phyloP scores from a whole-genome alignment of 2,329 filamentous ascomycete genomes.

The Fusarium sp. region DNA sequence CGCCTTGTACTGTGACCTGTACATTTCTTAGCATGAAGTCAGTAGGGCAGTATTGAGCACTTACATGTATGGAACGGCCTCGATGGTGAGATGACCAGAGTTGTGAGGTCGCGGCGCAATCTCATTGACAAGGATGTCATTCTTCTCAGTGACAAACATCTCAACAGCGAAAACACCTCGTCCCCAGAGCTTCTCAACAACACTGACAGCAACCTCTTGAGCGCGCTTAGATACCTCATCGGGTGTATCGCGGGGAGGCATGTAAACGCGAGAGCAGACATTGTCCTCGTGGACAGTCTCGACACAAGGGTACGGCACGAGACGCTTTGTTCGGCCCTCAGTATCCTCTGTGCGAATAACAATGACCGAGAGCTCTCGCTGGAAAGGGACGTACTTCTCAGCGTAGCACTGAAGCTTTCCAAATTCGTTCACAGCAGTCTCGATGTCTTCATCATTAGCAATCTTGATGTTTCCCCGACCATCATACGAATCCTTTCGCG shows the following conservation, averaged over 20 bases:
- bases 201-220: constrained; percentile 47
- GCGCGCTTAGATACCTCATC: constrained; percentile 77
- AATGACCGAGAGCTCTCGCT: constrained; percentile 91
- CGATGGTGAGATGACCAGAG: constrained; percentile 94
- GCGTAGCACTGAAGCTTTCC: constrained; percentile 81
- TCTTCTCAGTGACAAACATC: constrained; percentile 86
- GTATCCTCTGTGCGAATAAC: constrained; percentile 87
- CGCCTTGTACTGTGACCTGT: constrained; percentile 83
- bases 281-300: constrained; percentile 96
- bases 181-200: constrained; percentile 82
- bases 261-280: constrained; percentile 92
- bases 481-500: constrained; percentile 89
- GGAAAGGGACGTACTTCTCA: constrained; percentile 88
- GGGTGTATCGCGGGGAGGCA: constrained; percentile 82
- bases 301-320: constrained; percentile 84
- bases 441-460: constrained; percentile 56
- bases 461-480: constrained; percentile 76
- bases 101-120: constrained; percentile 87
- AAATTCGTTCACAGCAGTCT: constrained; percentile 74
- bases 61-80: constrained; percentile 78
- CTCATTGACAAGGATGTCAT: constrained; percentile 82
- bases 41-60: rapidly evolving
- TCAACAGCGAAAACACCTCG: constrained; percentile 96
- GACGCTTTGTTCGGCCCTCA: constrained; percentile 57
- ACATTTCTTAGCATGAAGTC: rapidly evolving